phyloP scores from a whole-genome alignment of 495 filamentous ascomycete species.

The Tuber borchii region DNA sequence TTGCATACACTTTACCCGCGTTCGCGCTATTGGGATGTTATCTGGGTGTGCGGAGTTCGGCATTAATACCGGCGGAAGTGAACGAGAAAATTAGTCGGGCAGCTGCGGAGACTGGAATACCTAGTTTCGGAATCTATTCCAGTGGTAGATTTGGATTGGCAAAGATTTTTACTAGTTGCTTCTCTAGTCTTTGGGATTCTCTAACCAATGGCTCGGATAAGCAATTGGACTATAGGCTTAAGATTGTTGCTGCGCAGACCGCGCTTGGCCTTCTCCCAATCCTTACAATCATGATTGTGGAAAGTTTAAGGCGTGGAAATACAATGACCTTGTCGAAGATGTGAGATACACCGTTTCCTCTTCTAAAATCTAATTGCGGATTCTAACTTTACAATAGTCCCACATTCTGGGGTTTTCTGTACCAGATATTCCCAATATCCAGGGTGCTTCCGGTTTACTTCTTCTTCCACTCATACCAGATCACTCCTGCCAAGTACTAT shows the following conservation, averaged over 20 bases:
- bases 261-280: constrained; percentile 36
- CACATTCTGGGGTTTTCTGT: constrained; percentile 39
- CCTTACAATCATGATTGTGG: constrained; percentile 41
- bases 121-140: constrained; percentile 8
- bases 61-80: not conserved
- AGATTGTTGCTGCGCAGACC: constrained; percentile 36
- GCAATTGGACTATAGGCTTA: constrained; percentile 3
- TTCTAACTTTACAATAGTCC: constrained; percentile 25
- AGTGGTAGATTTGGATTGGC: constrained; percentile 4
- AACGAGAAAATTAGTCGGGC: not conserved
- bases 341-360: constrained; percentile 28
- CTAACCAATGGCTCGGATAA: not conserved
- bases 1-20: not conserved
- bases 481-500: constrained; percentile 34
- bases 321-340: constrained; percentile 34
- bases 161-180: constrained; percentile 3
- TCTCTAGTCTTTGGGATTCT: not conserved
- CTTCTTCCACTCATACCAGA: constrained; percentile 40
- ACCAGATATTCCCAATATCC: constrained; percentile 43
- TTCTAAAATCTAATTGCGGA: not conserved
- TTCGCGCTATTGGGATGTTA: not conserved
- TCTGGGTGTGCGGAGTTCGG: not conserved
- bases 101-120: not conserved
- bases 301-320: constrained; percentile 40
- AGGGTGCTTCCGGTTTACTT: constrained; percentile 46